These are phyloP conservation scores for Kodamaea leandrae DNA, from an alignment of 805 yeast species.

Conservation along the genomic window DNA sequence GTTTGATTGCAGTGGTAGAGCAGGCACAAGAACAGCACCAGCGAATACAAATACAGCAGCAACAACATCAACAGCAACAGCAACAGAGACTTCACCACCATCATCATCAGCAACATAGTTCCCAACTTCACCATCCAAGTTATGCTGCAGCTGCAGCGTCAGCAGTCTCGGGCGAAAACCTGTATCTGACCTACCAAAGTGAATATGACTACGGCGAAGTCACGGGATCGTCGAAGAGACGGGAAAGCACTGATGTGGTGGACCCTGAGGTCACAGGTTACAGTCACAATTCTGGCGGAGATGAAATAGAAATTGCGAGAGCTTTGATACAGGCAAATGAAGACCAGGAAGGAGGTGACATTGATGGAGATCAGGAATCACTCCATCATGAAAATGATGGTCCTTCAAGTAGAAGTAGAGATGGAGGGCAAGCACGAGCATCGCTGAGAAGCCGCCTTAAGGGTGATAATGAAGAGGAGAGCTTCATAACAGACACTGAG, in stretches of 20 bases:
- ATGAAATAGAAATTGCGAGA: constrained; percentile 63
- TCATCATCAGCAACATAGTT: constrained; percentile 16
- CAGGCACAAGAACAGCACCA: constrained; percentile 46
- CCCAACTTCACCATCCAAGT: constrained; percentile 17
- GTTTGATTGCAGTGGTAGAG: constrained; percentile 59
- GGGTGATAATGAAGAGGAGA: background rate
- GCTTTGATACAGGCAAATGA: constrained; percentile 63
- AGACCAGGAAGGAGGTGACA: constrained; percentile 17
- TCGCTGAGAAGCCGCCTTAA: background rate
- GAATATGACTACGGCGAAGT: constrained; percentile 15
- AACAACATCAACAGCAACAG: constrained; percentile 9
- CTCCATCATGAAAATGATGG: background rate
- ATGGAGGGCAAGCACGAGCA: background rate
- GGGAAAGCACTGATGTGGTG: constrained; percentile 36
- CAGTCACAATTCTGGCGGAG: constrained; percentile 38
- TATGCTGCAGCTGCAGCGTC: constrained; percentile 38
- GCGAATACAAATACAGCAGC: constrained; percentile 21
- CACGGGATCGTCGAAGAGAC: constrained; percentile 9
- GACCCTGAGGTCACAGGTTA: constrained; percentile 59
- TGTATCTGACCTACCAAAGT: constrained; percentile 17
- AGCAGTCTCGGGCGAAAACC: constrained; percentile 23
- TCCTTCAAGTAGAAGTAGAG: background rate
- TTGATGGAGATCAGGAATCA: background rate
- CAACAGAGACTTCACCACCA: constrained; percentile 15
- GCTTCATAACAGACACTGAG: background rate